Base-by-base conservation (phyloP, 2,329 filamentous ascomycete genomes). In the Lachnellula subtilissima region DNA sequence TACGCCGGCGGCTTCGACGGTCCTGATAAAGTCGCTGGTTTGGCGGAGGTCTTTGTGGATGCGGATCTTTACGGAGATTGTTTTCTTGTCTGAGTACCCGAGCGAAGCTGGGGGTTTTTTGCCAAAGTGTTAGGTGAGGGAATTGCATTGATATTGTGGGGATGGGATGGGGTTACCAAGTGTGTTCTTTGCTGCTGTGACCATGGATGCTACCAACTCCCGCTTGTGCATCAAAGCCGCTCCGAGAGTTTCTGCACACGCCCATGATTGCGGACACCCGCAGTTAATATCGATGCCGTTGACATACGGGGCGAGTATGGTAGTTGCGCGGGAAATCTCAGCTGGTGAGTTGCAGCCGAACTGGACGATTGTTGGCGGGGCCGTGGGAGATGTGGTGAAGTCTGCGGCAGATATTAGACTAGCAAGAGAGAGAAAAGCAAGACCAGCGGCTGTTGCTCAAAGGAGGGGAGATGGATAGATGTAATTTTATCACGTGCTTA, bases 231-330 rank as follows among this genome's bases (percentile, higher is more conserved):
- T 88, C 36, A 89, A 73, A n/a, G 83, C 83, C 4, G 86, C 86
- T 5, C 86, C 86, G 3, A 89, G 75, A 1, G 76, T 82, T 69
- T 86, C 83, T 43, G 84, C 81, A 64, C 86, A 86, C 0, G 86
- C 86, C 86, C 86, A 89, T 5, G 81, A 81, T 70, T 89, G 86
- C 7, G 86, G 86, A 65, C 86, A 89, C 11, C 86, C 86, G 69
- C 86, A 89, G 72, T 89, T 89, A 42, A 89, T 75, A 64, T 89
- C 84, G 3, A 89, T 78, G 60, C 86, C 86, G 64, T 79, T 79
- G 52, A 82, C 80, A 67, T 75, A 82, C 2, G 85, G 85, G 0
- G 78, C 80, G 2, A 83, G 82, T 48, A 89, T 77, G 22, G 79
- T 75, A 0, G 85, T 79, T 11, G 86, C 84, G 32, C 85, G 78